Conservation (phyloP, 352 stramenopile genomes). For the Phytophthora foliorum region DNA sequence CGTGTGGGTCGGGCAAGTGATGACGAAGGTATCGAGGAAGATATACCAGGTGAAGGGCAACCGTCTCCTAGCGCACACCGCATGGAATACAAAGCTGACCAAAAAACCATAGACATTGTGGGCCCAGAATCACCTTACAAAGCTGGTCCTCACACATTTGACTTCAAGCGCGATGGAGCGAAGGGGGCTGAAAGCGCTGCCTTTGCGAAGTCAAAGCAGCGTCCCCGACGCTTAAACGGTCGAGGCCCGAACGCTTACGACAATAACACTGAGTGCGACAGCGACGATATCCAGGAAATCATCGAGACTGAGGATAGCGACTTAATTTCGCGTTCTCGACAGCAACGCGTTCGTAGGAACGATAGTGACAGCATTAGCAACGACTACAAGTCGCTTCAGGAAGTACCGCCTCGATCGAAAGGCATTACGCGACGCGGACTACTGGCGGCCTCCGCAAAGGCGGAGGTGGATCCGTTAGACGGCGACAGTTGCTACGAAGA, state of each 20-base stretch:
- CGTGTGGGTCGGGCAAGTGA: conserved; percentile 23
- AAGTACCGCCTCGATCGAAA: conserved; percentile 23
- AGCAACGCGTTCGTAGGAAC: conserved; percentile 4
- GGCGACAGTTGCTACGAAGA: conserved; percentile 77
- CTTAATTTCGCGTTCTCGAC: conserved; percentile 15
- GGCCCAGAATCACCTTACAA: conserved; percentile 21
- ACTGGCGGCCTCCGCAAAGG: conserved; percentile 28
- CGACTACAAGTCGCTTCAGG: conserved; percentile 17
- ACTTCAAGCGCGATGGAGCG: conserved; percentile 40
- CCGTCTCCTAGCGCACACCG: background rate
- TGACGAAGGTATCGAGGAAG: conserved; percentile 85
- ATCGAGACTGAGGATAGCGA: conserved; percentile 69
- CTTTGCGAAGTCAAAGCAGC: conserved; percentile 32
- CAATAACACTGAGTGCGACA: conserved; percentile 67
- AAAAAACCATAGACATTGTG: conserved; percentile 14
- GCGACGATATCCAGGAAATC: conserved; percentile 86
- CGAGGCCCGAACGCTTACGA: conserved; percentile 24
- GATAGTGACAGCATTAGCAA: conserved; percentile 9
- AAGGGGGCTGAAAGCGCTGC: conserved; percentile 4
- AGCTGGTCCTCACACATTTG: conserved; percentile 31
- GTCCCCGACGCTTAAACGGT: conserved; percentile 3
- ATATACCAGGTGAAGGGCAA: conserved; percentile 62
- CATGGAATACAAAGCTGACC: conserved; percentile 30
- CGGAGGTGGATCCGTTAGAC: conserved; percentile 48
- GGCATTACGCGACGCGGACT: conserved; percentile 8